phyloP scores from a whole-genome alignment of 2,329 filamentous ascomycete species.

The Microcyclosporella mali region DNA sequence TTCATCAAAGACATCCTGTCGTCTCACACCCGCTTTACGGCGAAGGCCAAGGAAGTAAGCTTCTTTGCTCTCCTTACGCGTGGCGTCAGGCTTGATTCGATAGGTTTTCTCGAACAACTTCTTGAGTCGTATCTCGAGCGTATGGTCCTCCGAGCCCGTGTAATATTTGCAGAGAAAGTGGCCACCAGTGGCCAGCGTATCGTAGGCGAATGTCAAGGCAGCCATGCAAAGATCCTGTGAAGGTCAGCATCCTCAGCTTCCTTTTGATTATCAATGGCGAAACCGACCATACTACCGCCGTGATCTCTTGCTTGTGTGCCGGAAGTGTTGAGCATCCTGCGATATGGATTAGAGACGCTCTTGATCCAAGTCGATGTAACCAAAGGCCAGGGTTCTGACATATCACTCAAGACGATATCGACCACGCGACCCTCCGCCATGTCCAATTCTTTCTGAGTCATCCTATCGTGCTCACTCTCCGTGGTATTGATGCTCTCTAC shows the following conservation, averaged over 20 bases:
- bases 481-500: slow-evolving; percentile 27
- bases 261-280: not conserved
- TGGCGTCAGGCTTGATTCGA: slow-evolving; percentile 86
- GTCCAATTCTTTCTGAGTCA: slow-evolving; percentile 21
- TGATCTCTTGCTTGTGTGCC: slow-evolving; percentile 83
- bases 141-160: slow-evolving; percentile 79
- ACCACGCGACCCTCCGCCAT: slow-evolving; percentile 54
- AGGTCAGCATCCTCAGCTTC: not conserved
- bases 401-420: slow-evolving; percentile 94
- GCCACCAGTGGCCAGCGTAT: slow-evolving; percentile 74
- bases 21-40: slow-evolving; percentile 52
- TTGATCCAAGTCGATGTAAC: slow-evolving; percentile 71
- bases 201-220: slow-evolving; percentile 76
- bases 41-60: slow-evolving; percentile 75
- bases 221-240: slow-evolving; percentile 79
- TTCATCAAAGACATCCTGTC: slow-evolving; percentile 38
- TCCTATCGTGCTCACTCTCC: slow-evolving; percentile 28
- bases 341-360: slow-evolving; percentile 91
- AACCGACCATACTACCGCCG: slow-evolving; percentile 80
- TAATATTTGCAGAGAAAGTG: slow-evolving; percentile 98
- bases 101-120: slow-evolving; percentile 73
- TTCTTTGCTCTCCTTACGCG: slow-evolving; percentile 68
- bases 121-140: slow-evolving; percentile 66
- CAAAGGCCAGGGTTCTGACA: slow-evolving; percentile 94
- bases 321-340: slow-evolving; percentile 99